Conservation (phyloP, 164 flowering plant genomes). For the Magnolia kwangsiensis region DNA sequence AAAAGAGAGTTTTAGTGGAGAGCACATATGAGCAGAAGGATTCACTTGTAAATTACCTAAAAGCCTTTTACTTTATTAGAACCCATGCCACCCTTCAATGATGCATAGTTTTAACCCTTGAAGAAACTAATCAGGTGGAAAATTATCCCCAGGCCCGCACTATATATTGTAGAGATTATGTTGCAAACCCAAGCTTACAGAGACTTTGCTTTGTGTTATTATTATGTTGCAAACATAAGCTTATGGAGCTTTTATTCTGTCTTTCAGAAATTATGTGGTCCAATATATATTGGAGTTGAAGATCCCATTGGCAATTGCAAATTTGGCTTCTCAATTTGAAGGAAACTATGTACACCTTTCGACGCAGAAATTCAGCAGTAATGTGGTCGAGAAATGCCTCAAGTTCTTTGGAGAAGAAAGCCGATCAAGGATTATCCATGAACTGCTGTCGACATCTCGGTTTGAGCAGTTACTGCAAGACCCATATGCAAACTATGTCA, state of each 20-base stretch:
- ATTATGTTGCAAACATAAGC: background rate
- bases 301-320: slow-evolving; percentile 33
- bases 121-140: no score
- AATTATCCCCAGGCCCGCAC: no score
- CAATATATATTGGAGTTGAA: slow-evolving; percentile 44
- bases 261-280: slow-evolving; percentile 48
- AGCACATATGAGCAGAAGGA: background rate
- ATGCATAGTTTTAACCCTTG: no score
- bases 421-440: slow-evolving; percentile 32
- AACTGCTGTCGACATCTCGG: slow-evolving; percentile 32
- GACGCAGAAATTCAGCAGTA: slow-evolving; percentile 51
- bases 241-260: background rate
- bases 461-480: slow-evolving; percentile 46
- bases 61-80: no score
- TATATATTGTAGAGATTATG: no score
- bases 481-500: slow-evolving; percentile 46
- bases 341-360: slow-evolving; percentile 48
- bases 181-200: background rate
- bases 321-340: slow-evolving; percentile 37
- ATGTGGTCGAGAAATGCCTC: slow-evolving; percentile 52
- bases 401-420: slow-evolving; percentile 21
- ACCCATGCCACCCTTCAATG: no score
- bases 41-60: background rate
- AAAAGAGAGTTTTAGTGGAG: no score
- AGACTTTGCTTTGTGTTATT: no score